These are phyloP conservation scores for Cryphonectria radicalis DNA, from an alignment of 2,329 filamentous ascomycete species.

Conservation along the genomic window DNA sequence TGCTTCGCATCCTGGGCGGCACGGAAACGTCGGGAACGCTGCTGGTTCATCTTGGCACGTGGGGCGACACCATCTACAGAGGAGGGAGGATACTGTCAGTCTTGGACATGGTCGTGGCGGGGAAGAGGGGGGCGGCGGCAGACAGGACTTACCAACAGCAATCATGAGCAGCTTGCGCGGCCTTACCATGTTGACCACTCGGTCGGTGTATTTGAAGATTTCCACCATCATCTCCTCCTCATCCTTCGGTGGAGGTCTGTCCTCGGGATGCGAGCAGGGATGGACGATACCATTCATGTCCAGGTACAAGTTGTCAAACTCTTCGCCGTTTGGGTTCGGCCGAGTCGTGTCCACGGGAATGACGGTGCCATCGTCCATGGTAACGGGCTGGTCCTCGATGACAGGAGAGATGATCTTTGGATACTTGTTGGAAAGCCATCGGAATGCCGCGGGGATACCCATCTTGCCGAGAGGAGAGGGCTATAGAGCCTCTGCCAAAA, in stretches of 20 bases:
- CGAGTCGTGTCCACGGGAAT: slow-evolving; percentile 84
- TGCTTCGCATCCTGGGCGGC: slow-evolving; percentile 93
- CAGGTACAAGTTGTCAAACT: slow-evolving; percentile 96
- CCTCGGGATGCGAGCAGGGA: slow-evolving; percentile 96
- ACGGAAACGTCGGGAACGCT: slow-evolving; percentile 92
- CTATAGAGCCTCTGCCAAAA: slow-evolving; percentile 10
- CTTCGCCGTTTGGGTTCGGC: slow-evolving; percentile 95
- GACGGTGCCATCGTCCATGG: slow-evolving; percentile 77
- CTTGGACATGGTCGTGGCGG: slow-evolving; percentile 10
- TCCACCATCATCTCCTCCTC: slow-evolving; percentile 99
- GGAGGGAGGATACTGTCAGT: slow-evolving; percentile 35
- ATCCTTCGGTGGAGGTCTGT: slow-evolving; percentile 84
- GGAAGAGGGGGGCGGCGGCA: too few species aligned
- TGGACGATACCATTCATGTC: slow-evolving; percentile 99
- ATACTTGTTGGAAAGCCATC: slow-evolving; percentile 96
- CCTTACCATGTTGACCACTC: slow-evolving; percentile 97
- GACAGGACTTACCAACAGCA: slow-evolving; percentile 75
- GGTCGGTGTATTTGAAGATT: slow-evolving; percentile 97
- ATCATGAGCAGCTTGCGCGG: slow-evolving; percentile 97
- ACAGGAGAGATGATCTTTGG: slow-evolving; percentile 96
- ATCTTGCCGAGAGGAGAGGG: slow-evolving; percentile 52
- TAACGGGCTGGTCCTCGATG: slow-evolving; percentile 80
- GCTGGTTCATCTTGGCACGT: slow-evolving; percentile 99
- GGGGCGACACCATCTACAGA: slow-evolving; percentile 87
- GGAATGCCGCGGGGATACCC: slow-evolving; percentile 94